Conservation (phyloP, 768 basidiomycete genomes). For the Leucogyrophana mollusca region DNA sequence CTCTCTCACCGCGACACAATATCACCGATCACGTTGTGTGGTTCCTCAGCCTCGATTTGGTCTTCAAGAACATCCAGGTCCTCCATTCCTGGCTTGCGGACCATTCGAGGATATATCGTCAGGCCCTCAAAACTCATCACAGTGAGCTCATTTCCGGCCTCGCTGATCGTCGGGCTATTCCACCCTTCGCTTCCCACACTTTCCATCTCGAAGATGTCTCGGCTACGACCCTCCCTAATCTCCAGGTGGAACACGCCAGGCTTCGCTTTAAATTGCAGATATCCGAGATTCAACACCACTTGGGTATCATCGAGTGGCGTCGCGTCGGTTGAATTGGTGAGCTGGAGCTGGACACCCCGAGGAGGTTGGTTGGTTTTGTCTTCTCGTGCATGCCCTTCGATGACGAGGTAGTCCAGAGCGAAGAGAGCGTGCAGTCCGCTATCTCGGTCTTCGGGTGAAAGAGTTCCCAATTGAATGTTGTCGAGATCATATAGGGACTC, state of each 20-base stretch:
- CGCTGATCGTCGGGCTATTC: constrained; percentile 70
- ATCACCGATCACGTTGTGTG: constrained; percentile 43
- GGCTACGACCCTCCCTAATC: constrained; percentile 79
- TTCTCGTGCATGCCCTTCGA: constrained; percentile 95
- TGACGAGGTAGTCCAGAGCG: constrained; percentile 85
- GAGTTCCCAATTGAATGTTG: constrained; percentile 81
- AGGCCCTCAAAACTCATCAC: constrained; percentile 89
- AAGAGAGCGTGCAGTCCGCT: constrained; percentile 73
- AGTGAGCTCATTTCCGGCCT: constrained; percentile 71
- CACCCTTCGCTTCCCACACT: constrained; percentile 90
- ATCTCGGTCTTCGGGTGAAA: constrained; percentile 52
- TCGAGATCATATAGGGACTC: constrained; percentile 92
- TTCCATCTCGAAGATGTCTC: constrained; percentile 77
- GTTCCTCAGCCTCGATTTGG: constrained; percentile 24
- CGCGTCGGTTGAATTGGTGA: constrained; percentile 45
- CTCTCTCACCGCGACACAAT: constrained; percentile 56
- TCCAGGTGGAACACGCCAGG: constrained; percentile 86
- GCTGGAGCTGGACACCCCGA: constrained; percentile 88
- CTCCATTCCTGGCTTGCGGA: constrained; percentile 75
- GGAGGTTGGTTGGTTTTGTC: constrained; percentile 62
- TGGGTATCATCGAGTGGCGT: constrained; percentile 77
- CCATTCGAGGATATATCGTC: constrained; percentile 82
- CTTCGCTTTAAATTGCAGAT: constrained; percentile 91
- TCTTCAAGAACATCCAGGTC: constrained; percentile 73
- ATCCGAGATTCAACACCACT: constrained; percentile 93